Evolutionary conservation across 2,329 filamentous ascomycete species (phyloP).

Genomic region (Colletotrichum cuscutae): DNA sequence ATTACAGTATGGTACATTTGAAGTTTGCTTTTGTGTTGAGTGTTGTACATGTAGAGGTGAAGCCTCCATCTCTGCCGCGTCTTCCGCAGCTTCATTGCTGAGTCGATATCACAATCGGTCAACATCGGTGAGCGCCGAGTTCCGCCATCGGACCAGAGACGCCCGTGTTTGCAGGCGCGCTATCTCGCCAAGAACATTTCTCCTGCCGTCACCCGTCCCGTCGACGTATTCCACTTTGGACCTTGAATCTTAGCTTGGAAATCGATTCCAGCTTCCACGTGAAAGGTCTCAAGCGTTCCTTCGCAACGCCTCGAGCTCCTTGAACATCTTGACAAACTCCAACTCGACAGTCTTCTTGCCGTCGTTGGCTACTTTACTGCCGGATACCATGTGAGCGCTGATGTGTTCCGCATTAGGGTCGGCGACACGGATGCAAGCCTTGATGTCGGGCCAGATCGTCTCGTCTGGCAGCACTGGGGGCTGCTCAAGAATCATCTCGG

Average conservation of each 20-base stretch:
- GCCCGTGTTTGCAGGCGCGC: neutral
- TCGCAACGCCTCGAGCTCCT: constrained; percentile 35
- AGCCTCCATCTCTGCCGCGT: neutral
- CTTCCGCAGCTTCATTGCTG: neutral
- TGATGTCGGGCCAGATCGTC: constrained; percentile 58
- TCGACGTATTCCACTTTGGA: neutral
- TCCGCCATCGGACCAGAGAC: neutral
- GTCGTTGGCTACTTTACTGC: neutral
- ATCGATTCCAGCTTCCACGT: neutral
- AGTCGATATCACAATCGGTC: neutral
- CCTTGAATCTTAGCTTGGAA: neutral
- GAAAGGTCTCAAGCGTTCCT: neutral
- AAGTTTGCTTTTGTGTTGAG: neutral
- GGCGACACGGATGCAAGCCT: constrained; percentile 64
- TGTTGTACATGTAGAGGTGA: neutral
- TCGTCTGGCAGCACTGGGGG: constrained; percentile 58
- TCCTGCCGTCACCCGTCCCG: neutral
- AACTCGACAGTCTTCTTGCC: constrained; percentile 30
- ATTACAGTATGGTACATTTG: neutral
- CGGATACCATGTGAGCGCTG: constrained; percentile 33
- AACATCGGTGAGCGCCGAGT: constrained; percentile 18
- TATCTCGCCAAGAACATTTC: neutral
- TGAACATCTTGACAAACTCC: constrained; percentile 44
- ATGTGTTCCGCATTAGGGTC: constrained; percentile 59
- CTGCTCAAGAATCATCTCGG: constrained; percentile 68